A percentile compares a stretch with the other conserved stretches of the same genome.
phyloP scores from a whole-genome alignment of 768 basidiomycete genomes.

The Lentinula sp. region DNA sequence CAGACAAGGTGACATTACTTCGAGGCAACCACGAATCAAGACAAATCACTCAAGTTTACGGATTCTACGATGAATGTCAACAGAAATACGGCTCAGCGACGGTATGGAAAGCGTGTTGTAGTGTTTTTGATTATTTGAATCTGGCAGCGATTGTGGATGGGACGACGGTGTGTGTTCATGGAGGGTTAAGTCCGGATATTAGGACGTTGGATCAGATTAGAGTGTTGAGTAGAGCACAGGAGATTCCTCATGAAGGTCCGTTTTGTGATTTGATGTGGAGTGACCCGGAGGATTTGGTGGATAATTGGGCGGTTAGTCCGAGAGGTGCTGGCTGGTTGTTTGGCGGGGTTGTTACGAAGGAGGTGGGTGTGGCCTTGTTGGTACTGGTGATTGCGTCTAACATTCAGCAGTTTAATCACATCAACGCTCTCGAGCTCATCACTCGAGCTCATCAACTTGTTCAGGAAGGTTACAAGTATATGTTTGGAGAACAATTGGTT shows the following conservation, averaged over 20 bases:
- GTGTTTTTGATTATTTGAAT: constrained; percentile 93
- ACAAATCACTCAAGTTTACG: constrained; percentile 97
- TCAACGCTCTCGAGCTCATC: constrained; percentile 81
- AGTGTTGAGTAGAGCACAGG: constrained; percentile 89
- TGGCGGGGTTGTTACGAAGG: constrained; percentile 77
- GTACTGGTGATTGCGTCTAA: not conserved
- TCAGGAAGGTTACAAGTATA: constrained; percentile 93
- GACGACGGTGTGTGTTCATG: constrained; percentile 88
- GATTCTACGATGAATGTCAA: constrained; percentile 99
- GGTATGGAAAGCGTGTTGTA: constrained; percentile 97
- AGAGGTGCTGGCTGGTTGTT: constrained; percentile 96
- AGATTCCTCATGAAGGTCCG: constrained; percentile 98
- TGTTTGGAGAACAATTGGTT: constrained; percentile 91
- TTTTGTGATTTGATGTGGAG: constrained; percentile 99
- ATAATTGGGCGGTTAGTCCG: constrained; percentile 95
- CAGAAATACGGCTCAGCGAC: constrained; percentile 94
- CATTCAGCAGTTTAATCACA: constrained; percentile 74
- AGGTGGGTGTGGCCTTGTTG: constrained; percentile 38
- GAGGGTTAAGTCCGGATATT: constrained; percentile 94
- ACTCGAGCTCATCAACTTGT: constrained; percentile 97
- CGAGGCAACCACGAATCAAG: constrained; percentile 96
- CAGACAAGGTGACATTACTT: constrained; percentile 85
- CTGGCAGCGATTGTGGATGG: constrained; percentile 96
- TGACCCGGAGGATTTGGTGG: constrained; percentile 83
- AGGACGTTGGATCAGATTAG: constrained; percentile 92